phyloP scores from a whole-genome alignment of 495 filamentous ascomycete species.

The Alectoria sarmentosa region DNA sequence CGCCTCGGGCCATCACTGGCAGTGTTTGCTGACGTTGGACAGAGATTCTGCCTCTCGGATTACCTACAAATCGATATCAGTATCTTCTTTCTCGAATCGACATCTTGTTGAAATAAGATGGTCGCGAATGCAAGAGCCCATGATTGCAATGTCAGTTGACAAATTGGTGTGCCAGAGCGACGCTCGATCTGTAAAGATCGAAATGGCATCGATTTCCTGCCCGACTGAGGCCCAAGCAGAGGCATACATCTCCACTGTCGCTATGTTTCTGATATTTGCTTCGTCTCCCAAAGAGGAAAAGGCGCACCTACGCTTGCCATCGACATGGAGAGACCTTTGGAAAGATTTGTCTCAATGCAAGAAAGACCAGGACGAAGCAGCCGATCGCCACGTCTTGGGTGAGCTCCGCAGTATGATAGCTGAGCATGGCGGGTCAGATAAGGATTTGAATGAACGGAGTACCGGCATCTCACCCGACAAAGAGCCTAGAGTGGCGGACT shows the following conservation, averaged over 20 bases:
- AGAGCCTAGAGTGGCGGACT: background rate
- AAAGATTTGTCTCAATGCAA: constrained; percentile 63
- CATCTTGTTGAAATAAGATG: constrained; percentile 69
- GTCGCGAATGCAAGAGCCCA: constrained; percentile 66
- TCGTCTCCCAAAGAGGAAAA: constrained; percentile 78
- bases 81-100: constrained; percentile 63
- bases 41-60: constrained; percentile 63
- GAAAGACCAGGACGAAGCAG: constrained; percentile 58
- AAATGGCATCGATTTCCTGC: constrained; percentile 70
- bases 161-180: constrained; percentile 39
- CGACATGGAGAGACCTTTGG: constrained; percentile 80
- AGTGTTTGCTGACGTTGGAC: constrained; percentile 15
- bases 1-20: no score
- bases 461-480: background rate
- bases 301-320: constrained; percentile 66
- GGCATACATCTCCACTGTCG: constrained; percentile 72
- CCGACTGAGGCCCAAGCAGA: constrained; percentile 76
- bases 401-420: constrained; percentile 55
- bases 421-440: constrained; percentile 22
- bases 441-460: background rate
- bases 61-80: constrained; percentile 59
- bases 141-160: constrained; percentile 35
- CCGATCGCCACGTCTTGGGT: constrained; percentile 58
- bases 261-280: constrained; percentile 72
- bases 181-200: constrained; percentile 45